Evolutionary conservation across 192 early-diverging fungal species (phyloP).

Genomic region (Umbelopsis ramanniana): DNA sequence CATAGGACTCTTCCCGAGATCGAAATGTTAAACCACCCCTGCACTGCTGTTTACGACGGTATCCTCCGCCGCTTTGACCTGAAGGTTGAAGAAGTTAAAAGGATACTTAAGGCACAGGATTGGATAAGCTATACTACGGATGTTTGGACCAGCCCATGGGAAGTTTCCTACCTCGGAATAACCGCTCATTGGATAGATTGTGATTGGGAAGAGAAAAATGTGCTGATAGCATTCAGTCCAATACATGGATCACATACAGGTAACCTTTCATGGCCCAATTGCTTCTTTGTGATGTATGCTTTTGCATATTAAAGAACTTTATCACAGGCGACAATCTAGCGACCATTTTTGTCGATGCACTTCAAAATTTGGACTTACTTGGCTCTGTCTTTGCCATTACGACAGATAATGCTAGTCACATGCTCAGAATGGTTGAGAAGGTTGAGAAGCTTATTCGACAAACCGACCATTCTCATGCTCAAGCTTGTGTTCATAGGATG

Average conservation of each 20-base stretch:
- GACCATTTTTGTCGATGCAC: not conserved
- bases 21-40: no score
- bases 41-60: not conserved
- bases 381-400: not conserved
- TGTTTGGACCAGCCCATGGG: not conserved
- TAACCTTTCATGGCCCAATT: not conserved
- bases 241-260: not conserved
- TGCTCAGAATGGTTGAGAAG: not conserved
- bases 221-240: not conserved
- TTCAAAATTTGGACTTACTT: not conserved
- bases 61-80: not conserved
- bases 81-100: not conserved
- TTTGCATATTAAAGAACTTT: not conserved
- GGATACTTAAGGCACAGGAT: not conserved
- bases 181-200: not conserved
- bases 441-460: not conserved
- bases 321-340: not conserved
- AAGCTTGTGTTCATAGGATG: not conserved
- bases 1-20: no score
- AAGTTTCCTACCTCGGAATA: constrained; percentile 6
- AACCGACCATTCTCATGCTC: not conserved
- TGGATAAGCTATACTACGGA: not conserved
- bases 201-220: not conserved
- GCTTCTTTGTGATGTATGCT: not conserved
- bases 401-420: constrained; percentile 6